Base-by-base conservation (phyloP, 2,329 filamentous ascomycete species). In the Penicillium janthinellum region DNA sequence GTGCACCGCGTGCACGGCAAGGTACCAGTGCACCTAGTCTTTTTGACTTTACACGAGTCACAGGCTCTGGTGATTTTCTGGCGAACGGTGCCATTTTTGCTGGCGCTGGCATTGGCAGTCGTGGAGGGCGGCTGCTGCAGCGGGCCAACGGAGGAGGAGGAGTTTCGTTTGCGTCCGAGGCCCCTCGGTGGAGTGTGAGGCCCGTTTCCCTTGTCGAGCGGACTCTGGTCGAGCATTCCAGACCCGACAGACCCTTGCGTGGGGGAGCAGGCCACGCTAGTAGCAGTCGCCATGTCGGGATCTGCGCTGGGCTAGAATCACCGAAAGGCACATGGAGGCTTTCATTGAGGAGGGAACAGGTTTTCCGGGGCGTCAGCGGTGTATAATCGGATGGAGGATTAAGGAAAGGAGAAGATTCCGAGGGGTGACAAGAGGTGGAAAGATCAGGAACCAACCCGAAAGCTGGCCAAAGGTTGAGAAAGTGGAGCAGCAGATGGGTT, bases 1-100 rank as follows among this genome's bases (percentile, higher is more conserved):
- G 67, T 71, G 55, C 75, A 77, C 58, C 73, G 65, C 14, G 69
- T 63, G 42, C 75, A 77, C 2, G 75, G 74, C 15, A 76, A 54
- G 2, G 75, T 77, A 39, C 75, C 75, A 0, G 73, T 75, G 48
- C 75, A 77, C 20, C 72, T 67, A 3, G 73, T 75, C 59, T 77
- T 77, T 62, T 76, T 77, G 44, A 70, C 63, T 63, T 77, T 77
- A 64, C 75, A 77, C 41, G 68, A 71, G 64, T 77, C 75, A 64
- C 75, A 77, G 34, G 75, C 75, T 47, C 75, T 64, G 31, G 75
- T 77, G 56, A 76, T 76, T 58, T 76, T 77, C 58, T 73, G 73
- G 5, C 74, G 73, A 25, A 54, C 61, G 37, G 58, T 59, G 42
- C 62, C 63, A 34, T 63, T 52, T 39, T 70, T 69, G 52, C 56